Percentiles rank a stretch among this genome's conserved stretches.
These are phyloP conservation scores for Chamaenerion angustifolium DNA, from an alignment of 345 rosid species.

Conservation along the genomic window DNA sequence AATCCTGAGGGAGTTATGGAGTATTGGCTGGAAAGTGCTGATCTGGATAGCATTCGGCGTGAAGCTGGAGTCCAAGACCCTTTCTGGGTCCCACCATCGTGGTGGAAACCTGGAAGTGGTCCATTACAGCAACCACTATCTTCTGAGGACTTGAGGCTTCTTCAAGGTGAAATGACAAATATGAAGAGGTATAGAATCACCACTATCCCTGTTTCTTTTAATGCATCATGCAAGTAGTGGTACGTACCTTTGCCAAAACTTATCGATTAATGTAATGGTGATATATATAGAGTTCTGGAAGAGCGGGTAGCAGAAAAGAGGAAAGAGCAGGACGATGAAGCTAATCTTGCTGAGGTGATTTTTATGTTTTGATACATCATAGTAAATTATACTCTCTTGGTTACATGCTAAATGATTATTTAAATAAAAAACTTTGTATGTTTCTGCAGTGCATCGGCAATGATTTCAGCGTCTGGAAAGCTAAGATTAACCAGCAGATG, in stretches of 20 bases:
- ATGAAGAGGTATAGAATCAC: constrained; percentile 18
- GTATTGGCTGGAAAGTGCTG: constrained; percentile 89
- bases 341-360: constrained; percentile 43
- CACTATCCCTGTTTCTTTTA: neutral
- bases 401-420: neutral
- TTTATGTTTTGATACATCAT: constrained; percentile 4
- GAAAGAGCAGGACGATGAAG: constrained; percentile 25
- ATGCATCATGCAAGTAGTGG: neutral
- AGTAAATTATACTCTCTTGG: neutral
- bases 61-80: constrained; percentile 56
- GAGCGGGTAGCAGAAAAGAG: constrained; percentile 35
- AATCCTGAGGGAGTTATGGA: constrained; percentile 69
- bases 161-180: constrained; percentile 11
- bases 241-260: neutral
- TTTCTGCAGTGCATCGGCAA: constrained; percentile 34
- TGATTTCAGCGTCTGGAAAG: constrained; percentile 49
- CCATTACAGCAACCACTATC: constrained; percentile 24
- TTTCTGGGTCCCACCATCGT: constrained; percentile 41
- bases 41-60: constrained; percentile 35
- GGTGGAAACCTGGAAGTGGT: constrained; percentile 35
- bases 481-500: constrained; percentile 41
- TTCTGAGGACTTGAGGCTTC: constrained; percentile 12
- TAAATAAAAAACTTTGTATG: neutral
- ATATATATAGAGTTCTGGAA: constrained; percentile 39
- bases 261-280: neutral